Conservation (phyloP, 2,329 filamentous ascomycete genomes). For the Ascosphaera apis region DNA sequence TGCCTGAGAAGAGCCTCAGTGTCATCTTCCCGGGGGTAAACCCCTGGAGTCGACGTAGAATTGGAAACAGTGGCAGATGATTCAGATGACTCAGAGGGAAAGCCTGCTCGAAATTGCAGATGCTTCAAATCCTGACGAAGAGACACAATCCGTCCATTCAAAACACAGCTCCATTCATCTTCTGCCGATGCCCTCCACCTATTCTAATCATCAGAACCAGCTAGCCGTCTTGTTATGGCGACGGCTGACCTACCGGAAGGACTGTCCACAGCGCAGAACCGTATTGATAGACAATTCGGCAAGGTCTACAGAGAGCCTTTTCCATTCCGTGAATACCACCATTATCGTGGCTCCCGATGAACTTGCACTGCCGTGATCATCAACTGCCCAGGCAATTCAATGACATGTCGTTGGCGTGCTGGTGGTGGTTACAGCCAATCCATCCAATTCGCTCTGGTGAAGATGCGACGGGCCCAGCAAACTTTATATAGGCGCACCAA, state of each 20-base stretch:
- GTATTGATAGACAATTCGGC: constrained; percentile 86
- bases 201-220: constrained; percentile 2
- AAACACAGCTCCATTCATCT: constrained; percentile 74
- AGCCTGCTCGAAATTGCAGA: constrained; percentile 59
- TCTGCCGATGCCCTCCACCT: constrained; percentile 66
- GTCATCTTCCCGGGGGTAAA: constrained; percentile 29
- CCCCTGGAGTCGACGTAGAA: constrained; percentile 12
- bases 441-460: neutral
- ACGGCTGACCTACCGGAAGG: constrained; percentile 40
- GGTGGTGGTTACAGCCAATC: no score
- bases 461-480: neutral
- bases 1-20: constrained; percentile 51
- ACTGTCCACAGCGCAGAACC: constrained; percentile 81
- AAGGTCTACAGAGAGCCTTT: constrained; percentile 58
- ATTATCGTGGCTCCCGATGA: neutral
- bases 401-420: no score
- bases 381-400: no score
- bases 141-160: constrained; percentile 65
- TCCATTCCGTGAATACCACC: constrained; percentile 46
- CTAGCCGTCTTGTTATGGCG: constrained; percentile 1
- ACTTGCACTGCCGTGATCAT: neutral
- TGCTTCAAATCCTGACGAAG: constrained; percentile 58
- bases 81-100: constrained; percentile 11
- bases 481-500: neutral
- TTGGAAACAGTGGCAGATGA: no score